These are phyloP conservation scores for Fusarium sarcochroum DNA, from an alignment of 2,329 filamentous ascomycete species.

Conservation along the genomic window DNA sequence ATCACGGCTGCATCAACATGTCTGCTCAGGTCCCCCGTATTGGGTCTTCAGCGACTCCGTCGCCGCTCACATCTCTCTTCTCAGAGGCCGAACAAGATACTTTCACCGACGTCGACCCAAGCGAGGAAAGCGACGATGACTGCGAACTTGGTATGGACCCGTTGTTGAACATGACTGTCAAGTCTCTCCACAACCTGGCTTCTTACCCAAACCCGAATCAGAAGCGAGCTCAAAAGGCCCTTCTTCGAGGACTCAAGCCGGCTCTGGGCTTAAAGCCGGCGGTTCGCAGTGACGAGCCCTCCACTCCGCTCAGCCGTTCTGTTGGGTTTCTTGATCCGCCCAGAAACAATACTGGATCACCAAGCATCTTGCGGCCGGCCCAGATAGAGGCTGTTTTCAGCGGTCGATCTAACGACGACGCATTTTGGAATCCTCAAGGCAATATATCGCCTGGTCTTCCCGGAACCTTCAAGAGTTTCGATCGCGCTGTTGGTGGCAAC, in stretches of 20 bases:
- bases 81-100: slow-evolving; percentile 35
- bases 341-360: slow-evolving; percentile 12
- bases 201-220: slow-evolving; percentile 70
- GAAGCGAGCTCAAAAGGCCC: slow-evolving; percentile 63
- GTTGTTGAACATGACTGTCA: slow-evolving; percentile 59
- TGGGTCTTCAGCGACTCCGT: slow-evolving; percentile 48
- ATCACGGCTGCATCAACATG: slow-evolving; percentile 48
- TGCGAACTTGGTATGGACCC: slow-evolving; percentile 50
- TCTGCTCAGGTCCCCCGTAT: slow-evolving; percentile 46
- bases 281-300: slow-evolving; percentile 26
- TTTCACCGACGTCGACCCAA: slow-evolving; percentile 42
- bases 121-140: slow-evolving; percentile 50
- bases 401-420: slow-evolving; percentile 27
- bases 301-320: slow-evolving; percentile 18
- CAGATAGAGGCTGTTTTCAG: slow-evolving; percentile 27
- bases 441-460: slow-evolving; percentile 14
- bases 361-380: slow-evolving; percentile 13
- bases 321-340: slow-evolving; percentile 20
- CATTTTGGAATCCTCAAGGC: slow-evolving; percentile 15
- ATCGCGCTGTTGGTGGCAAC: slow-evolving; percentile 32
- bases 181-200: slow-evolving; percentile 67
- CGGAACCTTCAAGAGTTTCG: slow-evolving; percentile 23
- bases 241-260: slow-evolving; percentile 54
- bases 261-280: slow-evolving; percentile 31
- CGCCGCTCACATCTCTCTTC: slow-evolving; percentile 37